Percentiles rank a stretch among this genome's conserved stretches.
Conservation (phyloP, 1,284 basidiomycete genomes). For the Inonotus hispidus region DNA sequence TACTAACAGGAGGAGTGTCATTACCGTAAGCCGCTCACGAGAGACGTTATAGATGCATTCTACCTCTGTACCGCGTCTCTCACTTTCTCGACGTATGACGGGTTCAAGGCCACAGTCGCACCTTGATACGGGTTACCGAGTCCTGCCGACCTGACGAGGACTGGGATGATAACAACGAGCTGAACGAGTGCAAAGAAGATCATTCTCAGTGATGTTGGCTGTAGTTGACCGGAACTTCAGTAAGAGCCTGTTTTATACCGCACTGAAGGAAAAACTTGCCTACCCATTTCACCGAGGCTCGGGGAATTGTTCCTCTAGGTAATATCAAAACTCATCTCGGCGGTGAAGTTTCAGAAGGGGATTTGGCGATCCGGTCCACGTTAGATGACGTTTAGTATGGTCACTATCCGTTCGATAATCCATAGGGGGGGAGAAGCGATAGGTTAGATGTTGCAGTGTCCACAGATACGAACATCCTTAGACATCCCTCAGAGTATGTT, state of each 20-base stretch:
- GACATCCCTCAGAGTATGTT: no score
- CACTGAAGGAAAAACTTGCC: not conserved
- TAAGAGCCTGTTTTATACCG: constrained; percentile 6
- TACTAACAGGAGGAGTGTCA: constrained; percentile 1
- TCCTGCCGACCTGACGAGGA: constrained; percentile 11
- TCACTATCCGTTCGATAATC: no score
- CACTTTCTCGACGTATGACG: constrained; percentile 16
- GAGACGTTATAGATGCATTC: not conserved
- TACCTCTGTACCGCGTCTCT: constrained; percentile 9
- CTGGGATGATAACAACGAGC: constrained; percentile 7
- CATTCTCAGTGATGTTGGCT: not conserved
- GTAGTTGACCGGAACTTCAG: not conserved
- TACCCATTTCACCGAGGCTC: constrained; percentile 7
- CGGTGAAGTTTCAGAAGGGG: no score
- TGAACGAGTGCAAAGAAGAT: no score
- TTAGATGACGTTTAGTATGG: no score
- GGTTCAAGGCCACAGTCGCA: constrained; percentile 14
- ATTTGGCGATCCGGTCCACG: no score
- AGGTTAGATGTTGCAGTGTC: no score
- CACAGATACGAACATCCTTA: no score
- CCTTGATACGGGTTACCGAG: constrained; percentile 15
- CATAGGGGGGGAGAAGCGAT: no score
- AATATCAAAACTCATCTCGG: no score
- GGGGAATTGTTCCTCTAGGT: constrained; percentile 1
- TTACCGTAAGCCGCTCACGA: not conserved